Percentiles rank a stretch among this genome's conserved stretches.
Conservation (phyloP, 2,329 filamentous ascomycete species). For the Fusarium poae region DNA sequence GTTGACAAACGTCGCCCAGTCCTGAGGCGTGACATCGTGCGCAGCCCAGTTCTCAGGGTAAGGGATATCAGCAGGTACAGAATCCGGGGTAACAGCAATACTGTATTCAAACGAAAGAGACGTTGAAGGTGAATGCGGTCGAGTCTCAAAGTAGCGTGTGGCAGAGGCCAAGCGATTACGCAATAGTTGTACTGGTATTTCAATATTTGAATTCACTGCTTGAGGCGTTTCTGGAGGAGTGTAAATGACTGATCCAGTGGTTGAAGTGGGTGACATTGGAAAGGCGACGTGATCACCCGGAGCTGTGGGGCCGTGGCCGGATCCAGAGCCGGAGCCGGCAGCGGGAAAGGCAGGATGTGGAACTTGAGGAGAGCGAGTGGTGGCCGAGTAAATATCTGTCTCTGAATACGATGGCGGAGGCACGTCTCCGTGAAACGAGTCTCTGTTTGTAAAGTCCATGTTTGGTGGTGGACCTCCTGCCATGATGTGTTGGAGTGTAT, state of each 20-base stretch:
- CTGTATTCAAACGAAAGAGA: constrained; percentile 47
- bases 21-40: constrained; percentile 63
- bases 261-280: constrained; percentile 56
- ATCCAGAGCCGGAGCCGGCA: constrained; percentile 40
- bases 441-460: constrained; percentile 30
- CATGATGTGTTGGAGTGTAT: constrained; percentile 28
- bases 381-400: constrained; percentile 67
- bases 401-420: constrained; percentile 70
- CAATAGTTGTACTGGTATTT: constrained; percentile 20
- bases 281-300: constrained; percentile 56
- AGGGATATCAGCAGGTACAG: constrained; percentile 60
- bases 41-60: constrained; percentile 55
- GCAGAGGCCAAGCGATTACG: constrained; percentile 43
- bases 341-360: constrained; percentile 20
- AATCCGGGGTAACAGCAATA: constrained; percentile 53
- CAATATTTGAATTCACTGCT: constrained; percentile 43
- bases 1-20: constrained; percentile 72
- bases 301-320: constrained; percentile 44
- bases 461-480: constrained; percentile 30
- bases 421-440: constrained; percentile 52
- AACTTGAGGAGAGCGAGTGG: constrained; percentile 47
- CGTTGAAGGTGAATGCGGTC: constrained; percentile 53
- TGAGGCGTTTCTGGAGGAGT: constrained; percentile 65
- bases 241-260: constrained; percentile 62
- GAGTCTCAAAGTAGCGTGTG: constrained; percentile 61